Percentiles rank a stretch among this genome's conserved stretches.
These are phyloP conservation scores for Caryopteris hybrid DNA, from an alignment of 305 asterid genomes.

Conservation along the genomic window DNA sequence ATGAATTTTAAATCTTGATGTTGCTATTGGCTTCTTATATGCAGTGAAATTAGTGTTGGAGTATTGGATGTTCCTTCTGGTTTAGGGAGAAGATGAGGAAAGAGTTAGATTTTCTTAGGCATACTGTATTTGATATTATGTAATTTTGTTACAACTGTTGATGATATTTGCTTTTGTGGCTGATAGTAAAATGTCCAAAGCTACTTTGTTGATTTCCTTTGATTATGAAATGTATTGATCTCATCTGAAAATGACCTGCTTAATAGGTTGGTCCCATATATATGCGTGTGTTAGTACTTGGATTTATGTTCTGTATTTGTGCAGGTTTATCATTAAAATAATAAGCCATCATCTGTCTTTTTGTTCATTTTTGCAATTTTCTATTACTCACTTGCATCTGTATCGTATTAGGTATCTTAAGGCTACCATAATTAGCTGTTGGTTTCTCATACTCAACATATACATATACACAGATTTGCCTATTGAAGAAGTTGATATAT, in stretches of 20 bases:
- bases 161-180: constrained; percentile 8
- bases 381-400: background rate
- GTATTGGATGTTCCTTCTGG: background rate
- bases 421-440: background rate
- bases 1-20: too few relatives aligned
- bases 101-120: constrained; percentile 22
- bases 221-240: background rate
- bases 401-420: background rate
- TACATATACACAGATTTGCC: background rate
- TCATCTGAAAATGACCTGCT: constrained; percentile 12
- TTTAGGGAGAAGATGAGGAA: constrained; percentile 1
- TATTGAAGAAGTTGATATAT: background rate
- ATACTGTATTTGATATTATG: background rate
- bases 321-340: background rate
- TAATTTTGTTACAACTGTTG: too few relatives aligned
- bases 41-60: background rate
- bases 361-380: background rate
- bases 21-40: background rate
- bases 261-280: constrained; percentile 3
- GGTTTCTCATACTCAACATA: background rate
- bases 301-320: background rate
- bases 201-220: constrained; percentile 2
- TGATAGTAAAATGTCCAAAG: constrained; percentile 13
- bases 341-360: background rate
- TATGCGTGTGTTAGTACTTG: background rate